Evolutionary conservation across 2,329 filamentous ascomycete species (phyloP), one percentile per base, ranked within the genome.

Genomic region (Hypoxylon sp.): DNA sequence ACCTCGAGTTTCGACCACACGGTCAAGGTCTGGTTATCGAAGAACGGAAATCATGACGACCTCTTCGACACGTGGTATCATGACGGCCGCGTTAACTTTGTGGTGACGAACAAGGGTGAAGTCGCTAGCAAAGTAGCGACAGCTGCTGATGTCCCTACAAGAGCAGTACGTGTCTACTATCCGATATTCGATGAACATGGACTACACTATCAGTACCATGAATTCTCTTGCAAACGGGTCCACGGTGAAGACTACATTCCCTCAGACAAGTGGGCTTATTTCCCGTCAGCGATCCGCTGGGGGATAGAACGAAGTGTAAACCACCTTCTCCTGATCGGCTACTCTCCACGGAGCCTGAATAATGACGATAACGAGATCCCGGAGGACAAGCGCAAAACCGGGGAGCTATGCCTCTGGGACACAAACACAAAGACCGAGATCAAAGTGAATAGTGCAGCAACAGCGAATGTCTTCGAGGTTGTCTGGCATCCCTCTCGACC

Each of bases 401-500:
- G 88, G 8, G 87, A 89, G 70, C 81, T 90, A 2, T 84, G 84
- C 40, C 74, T 90, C 1, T 90, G 87, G 86, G 81, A 90, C 71
- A 82, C 84, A 0, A 57, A 74, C 0, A 78, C 77, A 1, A 78
- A 79, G 8, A 73, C 78, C 8, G 78, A 80, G 45, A 77, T 88
- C 45, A 79, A 78, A 3, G 80, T 90, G 2, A 76, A 80, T 18
- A 83, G 84, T 2, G 83, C 81, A 1, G 83, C 82, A 0, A 83
- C 82, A 0, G 82, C 86, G 46, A 90, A 90, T 60, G 85, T 89
- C 1, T 90, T 90, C 45, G 88, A 90, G 70, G 84, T 89, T 1
- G 78, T 82, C 0, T 90, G 88, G 88, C 88, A 90, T 70, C 87
- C 88, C 0, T 80, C 72, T 0, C 78, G 84, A 46, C 76, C 79